A percentile compares a stretch with the other conserved stretches of the same genome.
phyloP scores from a whole-genome alignment of 495 filamentous ascomycete genomes.

The Aspergillus homomorphus region DNA sequence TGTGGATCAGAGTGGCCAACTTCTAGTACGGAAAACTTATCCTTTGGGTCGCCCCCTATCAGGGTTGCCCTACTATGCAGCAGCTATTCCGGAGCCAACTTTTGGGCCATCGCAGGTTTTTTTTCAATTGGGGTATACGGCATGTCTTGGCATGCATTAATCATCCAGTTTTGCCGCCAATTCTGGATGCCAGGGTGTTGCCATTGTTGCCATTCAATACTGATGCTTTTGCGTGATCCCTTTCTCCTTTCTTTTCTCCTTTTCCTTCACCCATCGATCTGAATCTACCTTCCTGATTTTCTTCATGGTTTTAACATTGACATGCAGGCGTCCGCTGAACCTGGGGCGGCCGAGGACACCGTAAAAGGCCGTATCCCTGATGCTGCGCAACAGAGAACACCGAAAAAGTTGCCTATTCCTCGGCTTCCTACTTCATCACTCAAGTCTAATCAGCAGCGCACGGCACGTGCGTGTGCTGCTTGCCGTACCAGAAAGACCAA shows the following conservation, averaged over 20 bases:
- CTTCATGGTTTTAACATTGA: neutral
- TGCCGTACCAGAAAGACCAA: slow-evolving; percentile 41
- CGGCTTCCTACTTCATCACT: neutral
- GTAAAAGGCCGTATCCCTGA: neutral
- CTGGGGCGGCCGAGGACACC: neutral
- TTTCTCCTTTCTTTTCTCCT: neutral
- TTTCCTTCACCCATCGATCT: neutral
- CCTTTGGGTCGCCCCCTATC: neutral
- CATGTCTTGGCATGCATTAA: slow-evolving; percentile 1
- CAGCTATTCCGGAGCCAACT: neutral
- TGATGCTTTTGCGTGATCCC: neutral
- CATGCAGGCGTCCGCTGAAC: neutral
- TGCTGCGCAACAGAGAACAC: neutral
- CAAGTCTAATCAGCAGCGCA: slow-evolving; percentile 11
- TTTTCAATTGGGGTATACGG: neutral
- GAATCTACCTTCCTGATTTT: neutral
- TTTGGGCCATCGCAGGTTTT: neutral
- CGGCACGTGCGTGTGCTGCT: slow-evolving; percentile 35
- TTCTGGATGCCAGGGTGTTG: neutral
- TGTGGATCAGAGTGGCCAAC: neutral
- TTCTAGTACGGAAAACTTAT: neutral
- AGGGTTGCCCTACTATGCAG: neutral
- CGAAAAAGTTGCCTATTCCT: slow-evolving; percentile 1
- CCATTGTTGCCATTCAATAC: neutral
- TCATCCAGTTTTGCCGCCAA: neutral